A percentile compares a stretch with the other conserved stretches of the same genome.
Conservation (phyloP, 2,329 filamentous ascomycete species). For the Grosmannia penicillata region DNA sequence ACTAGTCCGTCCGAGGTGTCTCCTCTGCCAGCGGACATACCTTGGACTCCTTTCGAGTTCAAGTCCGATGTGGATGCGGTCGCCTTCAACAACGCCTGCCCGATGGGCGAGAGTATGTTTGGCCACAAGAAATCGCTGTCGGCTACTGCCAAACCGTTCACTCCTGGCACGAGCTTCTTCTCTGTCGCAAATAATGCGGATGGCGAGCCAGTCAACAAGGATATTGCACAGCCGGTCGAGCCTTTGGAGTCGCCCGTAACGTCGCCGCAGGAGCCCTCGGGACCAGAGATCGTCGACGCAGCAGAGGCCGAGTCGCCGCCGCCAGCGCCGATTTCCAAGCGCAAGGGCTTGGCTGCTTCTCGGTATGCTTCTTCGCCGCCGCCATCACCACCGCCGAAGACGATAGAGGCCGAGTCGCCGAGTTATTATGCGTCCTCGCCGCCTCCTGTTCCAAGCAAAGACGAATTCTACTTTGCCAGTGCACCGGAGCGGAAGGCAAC, state of each 20-base stretch:
- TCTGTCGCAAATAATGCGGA: slow-evolving; percentile 9
- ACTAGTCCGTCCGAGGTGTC: slow-evolving; percentile 39
- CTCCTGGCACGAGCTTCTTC: slow-evolving; percentile 24
- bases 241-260: not conserved
- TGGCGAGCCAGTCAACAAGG: not conserved
- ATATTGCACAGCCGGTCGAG: not conserved
- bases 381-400: slow-evolving; percentile 24
- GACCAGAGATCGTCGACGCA: not conserved
- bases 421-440: slow-evolving; percentile 26
- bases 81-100: slow-evolving; percentile 36
- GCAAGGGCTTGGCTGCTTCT: slow-evolving; percentile 29
- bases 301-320: slow-evolving; percentile 8
- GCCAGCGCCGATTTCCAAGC: slow-evolving; percentile 7
- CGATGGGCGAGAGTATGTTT: slow-evolving; percentile 27
- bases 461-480: too few species aligned
- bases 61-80: slow-evolving; percentile 31
- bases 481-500: too few species aligned
- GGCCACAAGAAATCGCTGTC: slow-evolving; percentile 48
- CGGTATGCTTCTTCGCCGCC: slow-evolving; percentile 24
- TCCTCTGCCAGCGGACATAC: slow-evolving; percentile 30
- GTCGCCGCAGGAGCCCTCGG: not conserved
- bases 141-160: slow-evolving; percentile 56
- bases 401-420: too few species aligned
- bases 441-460: slow-evolving; percentile 13
- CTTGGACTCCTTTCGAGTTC: slow-evolving; percentile 48